Conservation (phyloP, 2,329 filamentous ascomycete species). For the Cercospora sp. region DNA sequence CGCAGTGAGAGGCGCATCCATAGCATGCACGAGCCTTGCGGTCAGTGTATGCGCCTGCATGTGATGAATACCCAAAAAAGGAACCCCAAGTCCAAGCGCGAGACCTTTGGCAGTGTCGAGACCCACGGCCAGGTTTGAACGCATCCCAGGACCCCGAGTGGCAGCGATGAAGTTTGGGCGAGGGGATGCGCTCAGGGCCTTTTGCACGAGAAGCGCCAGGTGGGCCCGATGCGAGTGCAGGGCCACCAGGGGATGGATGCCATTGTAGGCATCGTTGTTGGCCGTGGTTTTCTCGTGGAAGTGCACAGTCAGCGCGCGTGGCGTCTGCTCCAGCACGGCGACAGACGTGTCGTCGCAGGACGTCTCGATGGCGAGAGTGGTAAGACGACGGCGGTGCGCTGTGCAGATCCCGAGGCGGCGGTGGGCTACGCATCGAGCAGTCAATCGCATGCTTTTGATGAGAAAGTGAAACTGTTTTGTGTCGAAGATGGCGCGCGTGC, state of each 20-base stretch:
- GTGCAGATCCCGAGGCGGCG: background rate
- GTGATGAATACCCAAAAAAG: conserved; percentile 85
- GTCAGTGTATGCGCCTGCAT: conserved; percentile 97
- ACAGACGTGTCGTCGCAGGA: conserved; percentile 94
- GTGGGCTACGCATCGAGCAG: background rate
- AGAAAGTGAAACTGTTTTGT: too few species aligned
- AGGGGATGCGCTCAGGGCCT: conserved; percentile 46
- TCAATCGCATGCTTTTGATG: too few species aligned
- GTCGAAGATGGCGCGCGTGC: too few species aligned
- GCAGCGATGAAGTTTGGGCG: conserved; percentile 81
- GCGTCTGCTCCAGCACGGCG: conserved; percentile 59
- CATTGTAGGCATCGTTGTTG: conserved; percentile 71
- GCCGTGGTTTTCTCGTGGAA: conserved; percentile 82
- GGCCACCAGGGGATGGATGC: conserved; percentile 77
- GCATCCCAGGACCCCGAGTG: conserved; percentile 89
- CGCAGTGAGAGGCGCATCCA: conserved; percentile 2
- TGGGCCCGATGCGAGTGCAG: conserved; percentile 72
- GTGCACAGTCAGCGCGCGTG: conserved; percentile 43
- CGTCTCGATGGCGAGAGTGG: conserved; percentile 72
- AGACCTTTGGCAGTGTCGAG: conserved; percentile 85
- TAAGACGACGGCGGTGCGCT: conserved; percentile 32
- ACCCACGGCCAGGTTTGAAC: conserved; percentile 72
- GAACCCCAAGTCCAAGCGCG: conserved; percentile 77
- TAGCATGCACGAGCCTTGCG: conserved; percentile 62
- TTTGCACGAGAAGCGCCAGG: conserved; percentile 66